Conservation (phyloP, 2,329 filamentous ascomycete species). For the Alternaria ethzedia region DNA sequence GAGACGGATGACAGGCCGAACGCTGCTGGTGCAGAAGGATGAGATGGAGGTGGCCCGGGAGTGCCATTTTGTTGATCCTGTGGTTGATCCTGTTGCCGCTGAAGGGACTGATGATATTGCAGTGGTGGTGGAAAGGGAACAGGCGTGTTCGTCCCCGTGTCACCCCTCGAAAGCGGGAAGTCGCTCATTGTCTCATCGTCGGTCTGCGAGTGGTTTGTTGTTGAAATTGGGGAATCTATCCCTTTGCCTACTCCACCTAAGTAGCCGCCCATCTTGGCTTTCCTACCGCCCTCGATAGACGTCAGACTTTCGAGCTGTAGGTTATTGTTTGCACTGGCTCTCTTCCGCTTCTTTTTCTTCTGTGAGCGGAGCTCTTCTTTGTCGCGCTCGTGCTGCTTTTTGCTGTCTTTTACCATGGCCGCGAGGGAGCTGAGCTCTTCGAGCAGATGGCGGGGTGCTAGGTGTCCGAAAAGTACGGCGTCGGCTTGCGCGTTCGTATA, state of each 20-base stretch:
- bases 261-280: slow-evolving; percentile 17
- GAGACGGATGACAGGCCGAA: slow-evolving; percentile 31
- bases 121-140: background rate
- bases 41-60: slow-evolving; percentile 9
- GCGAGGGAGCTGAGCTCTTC: slow-evolving; percentile 79
- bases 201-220: slow-evolving; percentile 1
- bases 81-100: background rate
- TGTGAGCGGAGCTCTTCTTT: slow-evolving; percentile 37
- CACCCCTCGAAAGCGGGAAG: slow-evolving; percentile 16
- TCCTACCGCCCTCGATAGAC: slow-evolving; percentile 12
- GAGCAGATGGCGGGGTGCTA: slow-evolving; percentile 82
- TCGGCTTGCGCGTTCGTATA: slow-evolving; percentile 83
- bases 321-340: slow-evolving; percentile 51
- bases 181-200: slow-evolving; percentile 42
- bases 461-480: slow-evolving; percentile 82
- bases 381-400: slow-evolving; percentile 42
- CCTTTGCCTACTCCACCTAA: slow-evolving; percentile 9
- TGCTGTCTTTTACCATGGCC: slow-evolving; percentile 66
- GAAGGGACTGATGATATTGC: background rate
- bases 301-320: slow-evolving; percentile 22
- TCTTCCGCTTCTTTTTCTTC: slow-evolving; percentile 68
- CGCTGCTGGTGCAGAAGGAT: slow-evolving; percentile 31
- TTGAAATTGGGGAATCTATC: slow-evolving; percentile 22
- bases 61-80: background rate
- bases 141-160: slow-evolving; percentile 32